These are phyloP conservation scores for Diaporthe citriasiana DNA, from an alignment of 2,329 filamentous ascomycete genomes.

Conservation along the genomic window DNA sequence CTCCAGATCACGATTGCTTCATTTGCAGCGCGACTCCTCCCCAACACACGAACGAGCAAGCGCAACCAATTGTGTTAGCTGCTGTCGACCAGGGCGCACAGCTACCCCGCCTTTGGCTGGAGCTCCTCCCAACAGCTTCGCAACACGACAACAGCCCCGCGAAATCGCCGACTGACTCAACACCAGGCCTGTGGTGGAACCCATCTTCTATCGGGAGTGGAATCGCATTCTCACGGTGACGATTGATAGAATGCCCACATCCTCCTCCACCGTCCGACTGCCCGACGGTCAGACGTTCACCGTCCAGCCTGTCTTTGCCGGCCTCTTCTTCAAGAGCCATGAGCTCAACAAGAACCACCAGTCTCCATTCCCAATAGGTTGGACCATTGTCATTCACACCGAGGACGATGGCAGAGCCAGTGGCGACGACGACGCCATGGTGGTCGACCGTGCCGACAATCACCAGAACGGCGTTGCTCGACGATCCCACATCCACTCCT, in stretches of 20 bases:
- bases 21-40: background rate
- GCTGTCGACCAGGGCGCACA: background rate
- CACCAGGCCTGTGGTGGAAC: background rate
- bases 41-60: background rate
- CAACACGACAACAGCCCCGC: background rate
- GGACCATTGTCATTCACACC: slow-evolving; percentile 89
- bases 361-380: slow-evolving; percentile 84
- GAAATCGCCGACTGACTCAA: background rate
- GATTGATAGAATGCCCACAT: slow-evolving; percentile 12
- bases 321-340: slow-evolving; percentile 88
- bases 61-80: background rate
- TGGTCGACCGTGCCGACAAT: slow-evolving; percentile 18
- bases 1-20: background rate
- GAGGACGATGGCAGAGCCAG: slow-evolving; percentile 60
- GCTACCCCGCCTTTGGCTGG: slow-evolving; percentile 4
- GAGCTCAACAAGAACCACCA: slow-evolving; percentile 75
- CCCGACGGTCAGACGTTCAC: slow-evolving; percentile 90
- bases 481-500: slow-evolving; percentile 71
- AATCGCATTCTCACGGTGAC: no score
- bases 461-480: slow-evolving; percentile 18
- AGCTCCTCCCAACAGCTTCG: slow-evolving; percentile 4
- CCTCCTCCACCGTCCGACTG: slow-evolving; percentile 71
- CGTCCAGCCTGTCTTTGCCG: slow-evolving; percentile 90
- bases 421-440: slow-evolving; percentile 44
- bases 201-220: no score